A percentile compares a stretch with the other conserved stretches of the same genome.
Evolutionary conservation across 116 monocot species (phyloP).

Genomic region (Iris pallida): DNA sequence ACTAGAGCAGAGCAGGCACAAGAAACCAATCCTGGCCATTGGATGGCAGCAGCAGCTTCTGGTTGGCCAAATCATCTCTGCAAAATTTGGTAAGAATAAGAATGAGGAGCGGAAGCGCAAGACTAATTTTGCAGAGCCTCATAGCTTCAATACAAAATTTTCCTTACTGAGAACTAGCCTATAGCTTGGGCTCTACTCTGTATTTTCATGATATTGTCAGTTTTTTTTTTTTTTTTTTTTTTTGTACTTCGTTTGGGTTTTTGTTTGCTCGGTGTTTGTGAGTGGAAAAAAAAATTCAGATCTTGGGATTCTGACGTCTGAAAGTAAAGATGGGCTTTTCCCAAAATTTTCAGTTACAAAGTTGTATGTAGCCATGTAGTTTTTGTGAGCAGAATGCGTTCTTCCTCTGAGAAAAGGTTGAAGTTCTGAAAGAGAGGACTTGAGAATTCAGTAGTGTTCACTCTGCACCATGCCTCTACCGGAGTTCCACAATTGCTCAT

Average conservation of each 20-base stretch:
- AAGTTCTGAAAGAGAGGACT: no score
- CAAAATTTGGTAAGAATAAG: background rate
- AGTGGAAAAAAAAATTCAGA: no score
- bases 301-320: no score
- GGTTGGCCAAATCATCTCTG: constrained; percentile 12
- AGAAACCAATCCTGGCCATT: constrained; percentile 4
- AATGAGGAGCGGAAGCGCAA: no score
- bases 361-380: no score
- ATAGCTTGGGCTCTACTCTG: background rate
- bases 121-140: background rate
- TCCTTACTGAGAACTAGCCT: background rate
- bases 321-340: no score
- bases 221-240: no score
- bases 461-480: constrained; percentile 29
- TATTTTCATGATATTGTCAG: no score
- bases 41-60: background rate
- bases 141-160: background rate
- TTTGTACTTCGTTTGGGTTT: no score
- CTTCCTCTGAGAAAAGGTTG: background rate
- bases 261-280: no score
- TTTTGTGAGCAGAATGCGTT: background rate
- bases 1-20: background rate
- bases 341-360: no score
- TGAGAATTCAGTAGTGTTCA: no score
- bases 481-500: constrained; percentile 24